Percentiles rank a stretch among this genome's conserved stretches.
These are phyloP conservation scores for Alternaria rosae DNA, from an alignment of 2,329 filamentous ascomycete species.

Conservation along the genomic window DNA sequence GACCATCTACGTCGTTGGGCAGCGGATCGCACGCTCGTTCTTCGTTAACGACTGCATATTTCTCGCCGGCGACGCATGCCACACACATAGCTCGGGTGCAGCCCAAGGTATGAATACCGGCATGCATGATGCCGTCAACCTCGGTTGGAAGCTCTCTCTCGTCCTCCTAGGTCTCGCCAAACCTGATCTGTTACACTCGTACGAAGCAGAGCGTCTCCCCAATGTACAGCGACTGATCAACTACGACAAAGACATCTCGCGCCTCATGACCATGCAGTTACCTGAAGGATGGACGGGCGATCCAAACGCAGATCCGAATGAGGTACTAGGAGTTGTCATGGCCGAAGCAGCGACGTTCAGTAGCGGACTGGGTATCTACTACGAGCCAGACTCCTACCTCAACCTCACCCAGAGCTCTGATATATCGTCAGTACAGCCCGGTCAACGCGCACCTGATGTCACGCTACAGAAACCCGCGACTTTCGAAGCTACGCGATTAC, in stretches of 20 bases:
- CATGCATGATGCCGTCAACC: not conserved
- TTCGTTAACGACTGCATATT: conserved; percentile 57
- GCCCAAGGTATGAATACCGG: not conserved
- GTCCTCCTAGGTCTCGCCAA: not conserved
- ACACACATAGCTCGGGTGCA: not conserved
- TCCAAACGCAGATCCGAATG: conserved; percentile 36
- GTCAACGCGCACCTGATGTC: conserved; percentile 58
- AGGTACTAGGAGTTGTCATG: conserved; percentile 37
- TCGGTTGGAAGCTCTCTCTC: not conserved
- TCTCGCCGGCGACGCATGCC: conserved; percentile 61
- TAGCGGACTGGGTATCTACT: conserved; percentile 44
- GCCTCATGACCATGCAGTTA: conserved; percentile 45
- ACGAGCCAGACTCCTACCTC: conserved; percentile 46
- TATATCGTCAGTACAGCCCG: conserved; percentile 41
- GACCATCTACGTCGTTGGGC: conserved; percentile 55
- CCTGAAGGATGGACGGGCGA: conserved; percentile 46
- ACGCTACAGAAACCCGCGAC: conserved; percentile 56
- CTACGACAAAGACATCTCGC: conserved; percentile 46
- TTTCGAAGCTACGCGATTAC: conserved; percentile 53
- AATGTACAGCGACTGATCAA: conserved; percentile 55
- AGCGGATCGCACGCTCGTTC: conserved; percentile 49
- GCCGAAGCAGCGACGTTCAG: conserved; percentile 39
- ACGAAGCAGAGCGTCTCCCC: conserved; percentile 30
- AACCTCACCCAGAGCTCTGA: conserved; percentile 27
- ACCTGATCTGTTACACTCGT: not conserved